Percentiles rank a stretch among this genome's conserved stretches.
Evolutionary conservation across 768 basidiomycete species (phyloP).

Genomic region (Dacryopinax spathularia): DNA sequence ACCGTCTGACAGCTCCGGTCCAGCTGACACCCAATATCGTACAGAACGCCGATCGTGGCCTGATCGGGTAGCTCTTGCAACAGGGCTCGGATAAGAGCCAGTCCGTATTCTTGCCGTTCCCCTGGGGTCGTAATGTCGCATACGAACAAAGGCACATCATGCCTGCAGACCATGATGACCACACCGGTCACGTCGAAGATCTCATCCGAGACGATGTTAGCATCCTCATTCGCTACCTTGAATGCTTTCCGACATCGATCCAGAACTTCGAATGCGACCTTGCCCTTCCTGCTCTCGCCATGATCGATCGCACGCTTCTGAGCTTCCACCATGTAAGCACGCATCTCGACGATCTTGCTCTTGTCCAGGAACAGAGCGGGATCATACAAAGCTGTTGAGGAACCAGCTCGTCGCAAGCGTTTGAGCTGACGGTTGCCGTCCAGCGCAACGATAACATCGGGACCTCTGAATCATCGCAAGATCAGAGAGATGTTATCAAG

Average conservation of each 20-base stretch:
- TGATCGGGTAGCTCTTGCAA: conserved; percentile 9
- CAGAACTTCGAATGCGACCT: background rate
- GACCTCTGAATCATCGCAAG: too few species aligned
- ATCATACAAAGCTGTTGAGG: background rate
- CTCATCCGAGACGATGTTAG: background rate
- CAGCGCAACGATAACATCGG: background rate
- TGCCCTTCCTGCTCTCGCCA: background rate
- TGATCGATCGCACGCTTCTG: background rate
- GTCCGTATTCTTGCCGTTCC: conserved; percentile 6
- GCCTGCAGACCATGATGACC: conserved; percentile 7
- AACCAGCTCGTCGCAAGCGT: background rate
- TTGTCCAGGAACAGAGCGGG: background rate
- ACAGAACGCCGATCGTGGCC: conserved; percentile 23
- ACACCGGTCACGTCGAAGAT: conserved; percentile 6
- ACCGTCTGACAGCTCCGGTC: conserved; percentile 13
- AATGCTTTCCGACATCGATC: conserved; percentile 8
- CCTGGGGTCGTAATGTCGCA: conserved; percentile 5
- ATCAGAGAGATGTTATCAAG: too few species aligned
- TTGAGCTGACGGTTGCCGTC: conserved; percentile 4
- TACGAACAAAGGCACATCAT: conserved; percentile 6
- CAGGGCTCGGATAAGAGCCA: conserved; percentile 1
- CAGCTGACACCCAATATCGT: conserved; percentile 28
- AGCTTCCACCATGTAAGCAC: background rate
- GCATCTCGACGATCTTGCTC: background rate
- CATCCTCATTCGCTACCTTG: conserved; percentile 6